A percentile compares a stretch with the other conserved stretches of the same genome.
phyloP scores from a whole-genome alignment of 441 rosid species.

The Arabidopsis lyrata region DNA sequence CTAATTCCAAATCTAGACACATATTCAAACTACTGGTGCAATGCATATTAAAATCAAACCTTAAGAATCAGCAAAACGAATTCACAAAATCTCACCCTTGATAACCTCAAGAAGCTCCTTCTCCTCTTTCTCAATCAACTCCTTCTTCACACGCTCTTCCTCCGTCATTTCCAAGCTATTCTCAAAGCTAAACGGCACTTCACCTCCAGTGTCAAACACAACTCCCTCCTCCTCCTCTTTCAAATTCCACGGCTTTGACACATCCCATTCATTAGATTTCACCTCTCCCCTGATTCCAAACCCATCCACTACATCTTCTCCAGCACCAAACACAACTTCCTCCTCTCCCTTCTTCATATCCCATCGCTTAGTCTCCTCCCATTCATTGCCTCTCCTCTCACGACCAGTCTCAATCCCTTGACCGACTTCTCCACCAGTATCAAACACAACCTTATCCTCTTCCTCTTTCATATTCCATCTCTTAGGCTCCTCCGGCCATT shows the following conservation, averaged over 20 bases:
- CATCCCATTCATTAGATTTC: conserved; percentile 40
- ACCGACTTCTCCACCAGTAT: conserved; percentile 37
- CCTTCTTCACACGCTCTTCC: conserved; percentile 52
- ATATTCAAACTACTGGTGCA: conserved; percentile 11
- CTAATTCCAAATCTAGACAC: conserved; percentile 9
- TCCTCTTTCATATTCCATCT: conserved; percentile 46
- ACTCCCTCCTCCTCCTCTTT: conserved; percentile 55
- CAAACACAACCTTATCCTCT: conserved; percentile 39
- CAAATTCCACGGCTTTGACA: conserved; percentile 60
- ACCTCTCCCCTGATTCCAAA: conserved; percentile 6
- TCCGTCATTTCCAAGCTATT: conserved; percentile 29
- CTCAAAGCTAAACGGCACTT: conserved; percentile 37
- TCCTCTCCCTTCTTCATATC: conserved; percentile 55
- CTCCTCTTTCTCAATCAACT: conserved; percentile 61
- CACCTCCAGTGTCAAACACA: conserved; percentile 56
- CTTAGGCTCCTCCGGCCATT: conserved; percentile 46
- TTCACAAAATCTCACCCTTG: conserved; percentile 52
- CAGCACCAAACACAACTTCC: conserved; percentile 52
- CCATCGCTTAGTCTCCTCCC: conserved; percentile 53
- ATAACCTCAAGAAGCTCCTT: conserved; percentile 61
- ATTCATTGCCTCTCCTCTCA: conserved; percentile 28
- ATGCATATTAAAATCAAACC: background rate
- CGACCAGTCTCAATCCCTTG: conserved; percentile 37
- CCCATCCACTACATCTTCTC: conserved; percentile 26
- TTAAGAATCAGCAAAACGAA: conserved; percentile 2